A percentile compares a stretch with the other conserved stretches of the same genome.
Evolutionary conservation across 306 rosid species (phyloP).

Genomic region (Carpinus viminea): DNA sequence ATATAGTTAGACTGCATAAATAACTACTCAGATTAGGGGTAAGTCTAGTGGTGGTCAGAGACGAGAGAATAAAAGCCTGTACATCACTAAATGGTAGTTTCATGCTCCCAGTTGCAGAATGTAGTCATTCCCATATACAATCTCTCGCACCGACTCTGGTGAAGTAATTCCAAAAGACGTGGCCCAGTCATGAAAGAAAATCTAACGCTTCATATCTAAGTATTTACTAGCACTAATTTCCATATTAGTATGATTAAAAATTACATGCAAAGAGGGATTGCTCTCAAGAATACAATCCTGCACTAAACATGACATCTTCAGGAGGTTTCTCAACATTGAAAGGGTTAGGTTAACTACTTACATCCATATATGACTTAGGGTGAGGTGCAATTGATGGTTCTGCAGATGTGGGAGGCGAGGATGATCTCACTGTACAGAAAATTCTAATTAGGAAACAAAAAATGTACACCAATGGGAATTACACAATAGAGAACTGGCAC

Average conservation of each 20-base stretch:
- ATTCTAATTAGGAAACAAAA: conserved; percentile 17
- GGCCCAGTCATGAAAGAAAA: conserved; percentile 11
- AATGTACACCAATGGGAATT: conserved; percentile 18
- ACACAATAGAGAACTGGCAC: conserved; percentile 2
- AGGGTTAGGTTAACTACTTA: conserved; percentile 30
- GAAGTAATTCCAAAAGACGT: neutral
- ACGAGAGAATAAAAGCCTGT: neutral
- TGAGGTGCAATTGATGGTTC: conserved; percentile 74
- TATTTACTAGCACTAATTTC: neutral
- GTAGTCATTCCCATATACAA: neutral
- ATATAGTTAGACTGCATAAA: neutral
- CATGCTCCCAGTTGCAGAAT: neutral
- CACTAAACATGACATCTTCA: neutral
- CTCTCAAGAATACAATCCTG: neutral
- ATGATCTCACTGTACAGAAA: conserved; percentile 70
- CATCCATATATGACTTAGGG: conserved; percentile 82
- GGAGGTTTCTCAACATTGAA: conserved; percentile 11
- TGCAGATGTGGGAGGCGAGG: conserved; percentile 65
- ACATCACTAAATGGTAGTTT: neutral
- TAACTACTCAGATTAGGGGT: neutral
- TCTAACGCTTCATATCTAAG: conserved; percentile 10
- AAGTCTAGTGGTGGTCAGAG: neutral
- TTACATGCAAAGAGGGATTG: neutral
- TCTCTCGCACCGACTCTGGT: neutral
- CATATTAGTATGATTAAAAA: neutral